phyloP scores from a whole-genome alignment of 441 rosid species.

The Viola pubescens region DNA sequence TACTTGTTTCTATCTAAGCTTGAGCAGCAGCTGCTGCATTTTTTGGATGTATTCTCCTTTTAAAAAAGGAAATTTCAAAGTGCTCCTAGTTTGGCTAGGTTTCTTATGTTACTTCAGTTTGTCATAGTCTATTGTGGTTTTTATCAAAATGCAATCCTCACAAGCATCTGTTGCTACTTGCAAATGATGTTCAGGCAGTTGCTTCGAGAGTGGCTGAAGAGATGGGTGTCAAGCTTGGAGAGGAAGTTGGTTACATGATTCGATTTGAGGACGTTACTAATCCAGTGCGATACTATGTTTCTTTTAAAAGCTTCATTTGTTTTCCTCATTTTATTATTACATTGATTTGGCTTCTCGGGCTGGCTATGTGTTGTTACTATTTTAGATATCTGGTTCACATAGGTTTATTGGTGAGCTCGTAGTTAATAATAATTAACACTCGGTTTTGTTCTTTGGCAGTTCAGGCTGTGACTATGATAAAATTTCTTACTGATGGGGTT shows the following conservation, averaged over 20 bases:
- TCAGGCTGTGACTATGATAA: constrained; percentile 73
- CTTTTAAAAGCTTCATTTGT: constrained; percentile 1
- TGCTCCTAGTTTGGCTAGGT: too few relatives aligned
- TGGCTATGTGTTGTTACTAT: not conserved
- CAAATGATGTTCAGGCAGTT: constrained; percentile 56
- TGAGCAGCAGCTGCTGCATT: not conserved
- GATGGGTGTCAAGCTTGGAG: constrained; percentile 92
- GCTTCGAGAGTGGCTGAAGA: constrained; percentile 96
- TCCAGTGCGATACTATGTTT: constrained; percentile 42
- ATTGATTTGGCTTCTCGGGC: constrained; percentile 5
- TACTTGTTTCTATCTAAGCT: constrained; percentile 15
- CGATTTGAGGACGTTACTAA: constrained; percentile 84
- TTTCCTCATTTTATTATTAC: constrained; percentile 7
- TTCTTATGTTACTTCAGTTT: too few relatives aligned
- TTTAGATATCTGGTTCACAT: not conserved
- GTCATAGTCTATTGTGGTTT: not conserved
- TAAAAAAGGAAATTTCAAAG: too few relatives aligned
- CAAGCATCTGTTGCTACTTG: constrained; percentile 3
- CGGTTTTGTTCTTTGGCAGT: constrained; percentile 27
- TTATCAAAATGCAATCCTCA: constrained; percentile 1
- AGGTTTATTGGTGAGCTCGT: constrained; percentile 2
- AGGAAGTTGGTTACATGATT: constrained; percentile 90
- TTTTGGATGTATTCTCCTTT: too few relatives aligned
- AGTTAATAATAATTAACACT: constrained; percentile 14
- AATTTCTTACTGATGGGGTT: constrained; percentile 96